A percentile compares a stretch with the other conserved stretches of the same genome.
Conservation (phyloP, 2,329 filamentous ascomycete genomes). For the Sporothrix euskadiensis region DNA sequence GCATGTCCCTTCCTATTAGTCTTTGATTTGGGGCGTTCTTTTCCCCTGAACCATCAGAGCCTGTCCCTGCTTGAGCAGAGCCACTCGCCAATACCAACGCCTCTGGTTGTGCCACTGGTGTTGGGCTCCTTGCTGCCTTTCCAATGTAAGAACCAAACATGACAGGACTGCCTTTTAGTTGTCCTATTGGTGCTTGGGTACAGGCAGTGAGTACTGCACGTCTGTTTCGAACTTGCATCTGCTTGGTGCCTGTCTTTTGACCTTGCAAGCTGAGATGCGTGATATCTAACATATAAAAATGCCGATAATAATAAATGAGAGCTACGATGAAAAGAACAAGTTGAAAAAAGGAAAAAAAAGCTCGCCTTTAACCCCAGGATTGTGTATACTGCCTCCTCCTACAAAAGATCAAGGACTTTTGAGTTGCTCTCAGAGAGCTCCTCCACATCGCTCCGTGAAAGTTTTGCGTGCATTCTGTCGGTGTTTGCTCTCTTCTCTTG, state of each 20-base stretch:
- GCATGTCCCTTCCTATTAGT: background rate
- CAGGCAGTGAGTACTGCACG: background rate
- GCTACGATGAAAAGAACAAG: background rate
- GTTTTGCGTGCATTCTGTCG: background rate
- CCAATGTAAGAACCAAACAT: background rate
- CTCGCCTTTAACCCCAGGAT: too few relatives aligned
- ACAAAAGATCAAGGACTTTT: background rate
- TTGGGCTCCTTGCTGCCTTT: background rate
- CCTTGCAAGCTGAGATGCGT: background rate
- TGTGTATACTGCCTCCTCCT: background rate
- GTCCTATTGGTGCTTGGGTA: background rate
- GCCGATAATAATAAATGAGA: too few relatives aligned
- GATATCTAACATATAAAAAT: background rate
- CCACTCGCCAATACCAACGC: slow-evolving; percentile 16
- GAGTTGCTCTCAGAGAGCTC: slow-evolving; percentile 34
- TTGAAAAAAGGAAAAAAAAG: background rate
- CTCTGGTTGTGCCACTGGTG: background rate
- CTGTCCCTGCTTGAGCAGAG: background rate
- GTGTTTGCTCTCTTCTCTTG: background rate
- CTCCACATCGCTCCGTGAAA: slow-evolving; percentile 40
- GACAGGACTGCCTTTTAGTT: background rate
- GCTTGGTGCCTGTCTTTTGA: background rate
- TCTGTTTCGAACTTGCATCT: background rate
- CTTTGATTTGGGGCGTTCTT: background rate
- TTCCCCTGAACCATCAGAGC: background rate